Base-by-base conservation (phyloP, 768 basidiomycete species). In the Boletus reticuloceps region DNA sequence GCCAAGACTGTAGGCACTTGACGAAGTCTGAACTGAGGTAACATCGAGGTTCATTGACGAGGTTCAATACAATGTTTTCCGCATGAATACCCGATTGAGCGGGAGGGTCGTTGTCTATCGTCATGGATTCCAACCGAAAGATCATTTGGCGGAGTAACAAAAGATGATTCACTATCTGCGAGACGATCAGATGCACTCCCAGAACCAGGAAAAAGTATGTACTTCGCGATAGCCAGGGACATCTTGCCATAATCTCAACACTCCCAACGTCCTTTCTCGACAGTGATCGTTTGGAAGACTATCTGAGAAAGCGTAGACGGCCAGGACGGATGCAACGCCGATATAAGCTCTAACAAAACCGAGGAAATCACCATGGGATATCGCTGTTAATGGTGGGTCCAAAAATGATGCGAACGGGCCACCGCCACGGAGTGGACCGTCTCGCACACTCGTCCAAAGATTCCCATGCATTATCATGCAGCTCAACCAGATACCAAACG, bases 261-360 rank as follows among this genome's bases (percentile, higher is more conserved):
- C 75, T 8, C 79, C 82, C 9, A 91, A 70, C 1, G 81, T 76
- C 45, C 84, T 79, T 61, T 88, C 85, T 12, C 86, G 79, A 63
- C 86, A 87, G 13, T 71, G 70, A 53, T 82, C 79, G 51, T 84
- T 80, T 1, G 85, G 85, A 19, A 89, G 72, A 66, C 88, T 89
- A 61, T 91, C 90, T 13, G 89, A 82, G 86, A 89, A 93, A 4
- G 88, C 86, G 64, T 85, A 86, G 34, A 88, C 86, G 2, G 83
- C 83, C 14, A 92, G 70, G 14, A 89, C 82, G 48, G 78, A 76
- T 4, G 84, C 77, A 9, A 91, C 77, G 2, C 90, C 90, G 45
- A 91, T 71, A 57, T 81, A 83, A 0, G 86, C 85, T 54, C 85
- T 78, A 11, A 88, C 74, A 56, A 89, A 85, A 1, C 76, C 71